These are phyloP conservation scores for Cyberlindnera japonica DNA, from an alignment of 805 yeast genomes.

Conservation along the genomic window DNA sequence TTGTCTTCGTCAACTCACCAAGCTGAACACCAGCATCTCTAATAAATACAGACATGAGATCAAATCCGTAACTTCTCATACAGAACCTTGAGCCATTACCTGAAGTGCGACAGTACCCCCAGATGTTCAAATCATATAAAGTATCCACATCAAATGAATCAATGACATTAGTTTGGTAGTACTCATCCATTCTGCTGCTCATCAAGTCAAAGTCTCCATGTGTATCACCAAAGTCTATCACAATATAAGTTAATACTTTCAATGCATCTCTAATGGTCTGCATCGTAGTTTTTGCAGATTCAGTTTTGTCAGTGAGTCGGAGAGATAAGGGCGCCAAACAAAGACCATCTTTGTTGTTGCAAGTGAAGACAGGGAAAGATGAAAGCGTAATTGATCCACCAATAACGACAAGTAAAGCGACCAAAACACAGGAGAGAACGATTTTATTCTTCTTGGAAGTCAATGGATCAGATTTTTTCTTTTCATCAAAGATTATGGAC, in stretches of 20 bases:
- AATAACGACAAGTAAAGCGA: not conserved
- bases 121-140: constrained; percentile 40
- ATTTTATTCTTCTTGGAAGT: not conserved
- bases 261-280: constrained; percentile 40
- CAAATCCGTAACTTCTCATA: constrained; percentile 40
- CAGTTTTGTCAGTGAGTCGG: constrained; percentile 35
- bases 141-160: constrained; percentile 44
- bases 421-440: not conserved
- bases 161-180: constrained; percentile 32
- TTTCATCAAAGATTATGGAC: constrained; percentile 11
- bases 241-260: constrained; percentile 41
- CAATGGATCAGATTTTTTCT: not conserved
- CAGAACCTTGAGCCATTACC: constrained; percentile 27
- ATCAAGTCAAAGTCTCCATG: constrained; percentile 18
- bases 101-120: constrained; percentile 47
- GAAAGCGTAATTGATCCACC: constrained; percentile 6
- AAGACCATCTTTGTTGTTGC: constrained; percentile 26
- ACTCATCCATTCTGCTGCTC: constrained; percentile 24
- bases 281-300: constrained; percentile 32
- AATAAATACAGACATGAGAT: constrained; percentile 43
- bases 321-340: constrained; percentile 45
- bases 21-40: constrained; percentile 49
- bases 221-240: constrained; percentile 39
- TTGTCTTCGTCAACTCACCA: constrained; percentile 38
- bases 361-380: constrained; percentile 29